Percentiles rank a stretch among this genome's conserved stretches.
phyloP scores from a whole-genome alignment of 257 asterid species.

The Ballota nigra region DNA sequence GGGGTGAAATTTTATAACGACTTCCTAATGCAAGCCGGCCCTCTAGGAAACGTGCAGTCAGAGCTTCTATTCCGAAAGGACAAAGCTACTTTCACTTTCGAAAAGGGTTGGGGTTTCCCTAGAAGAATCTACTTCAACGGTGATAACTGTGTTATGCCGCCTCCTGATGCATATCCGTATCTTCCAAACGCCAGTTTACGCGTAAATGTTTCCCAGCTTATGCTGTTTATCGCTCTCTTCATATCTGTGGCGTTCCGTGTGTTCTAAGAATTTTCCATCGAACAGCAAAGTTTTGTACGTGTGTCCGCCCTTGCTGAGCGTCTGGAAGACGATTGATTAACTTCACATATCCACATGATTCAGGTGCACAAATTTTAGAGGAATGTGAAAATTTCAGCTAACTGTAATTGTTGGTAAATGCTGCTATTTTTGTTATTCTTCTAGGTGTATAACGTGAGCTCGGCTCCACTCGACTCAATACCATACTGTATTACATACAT shows the following conservation, averaged over 20 bases:
- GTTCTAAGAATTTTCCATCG: conserved; percentile 31
- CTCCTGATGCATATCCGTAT: conserved; percentile 74
- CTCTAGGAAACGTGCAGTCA: conserved; percentile 76
- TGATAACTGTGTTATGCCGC: conserved; percentile 91
- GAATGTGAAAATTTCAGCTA: conserved; percentile 13
- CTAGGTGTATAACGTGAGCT: neutral
- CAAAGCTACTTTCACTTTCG: conserved; percentile 63
- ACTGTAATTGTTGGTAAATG: conserved; percentile 22
- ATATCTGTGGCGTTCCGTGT: conserved; percentile 39
- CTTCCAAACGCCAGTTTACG: conserved; percentile 64
- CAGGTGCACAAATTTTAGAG: conserved; percentile 22
- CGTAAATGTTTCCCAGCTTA: conserved; percentile 33
- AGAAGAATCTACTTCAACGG: conserved; percentile 82
- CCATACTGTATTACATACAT: no score
- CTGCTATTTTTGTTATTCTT: conserved; percentile 12
- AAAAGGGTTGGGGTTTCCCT: conserved; percentile 89
- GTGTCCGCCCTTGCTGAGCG: neutral
- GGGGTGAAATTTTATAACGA: conserved; percentile 81
- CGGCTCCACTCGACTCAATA: no score
- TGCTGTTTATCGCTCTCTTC: conserved; percentile 40
- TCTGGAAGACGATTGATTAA: conserved; percentile 3
- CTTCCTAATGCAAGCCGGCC: conserved; percentile 72
- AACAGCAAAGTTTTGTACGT: conserved; percentile 10
- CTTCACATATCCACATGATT: conserved; percentile 7
- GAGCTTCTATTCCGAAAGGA: conserved; percentile 81